A percentile compares a stretch with the other conserved stretches of the same genome.
Conservation (phyloP, 2,329 filamentous ascomycete genomes). For the Knufia fluminis region DNA sequence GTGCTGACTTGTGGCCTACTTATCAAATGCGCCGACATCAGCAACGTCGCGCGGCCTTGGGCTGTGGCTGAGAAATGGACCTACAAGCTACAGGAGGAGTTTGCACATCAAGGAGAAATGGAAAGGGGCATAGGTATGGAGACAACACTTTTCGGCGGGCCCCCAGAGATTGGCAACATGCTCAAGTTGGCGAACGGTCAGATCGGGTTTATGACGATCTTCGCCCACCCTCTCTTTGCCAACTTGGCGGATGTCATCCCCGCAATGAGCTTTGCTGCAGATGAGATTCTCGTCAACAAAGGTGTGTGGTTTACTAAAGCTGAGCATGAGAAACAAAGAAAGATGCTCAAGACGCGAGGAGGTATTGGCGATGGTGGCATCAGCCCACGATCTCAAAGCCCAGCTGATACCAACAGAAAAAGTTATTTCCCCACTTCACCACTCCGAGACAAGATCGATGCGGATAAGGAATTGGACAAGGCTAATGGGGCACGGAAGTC, state of each 20-base stretch:
- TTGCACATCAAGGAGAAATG: conserved; percentile 85
- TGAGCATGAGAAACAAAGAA: conserved; percentile 48
- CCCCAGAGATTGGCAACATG: conserved; percentile 72
- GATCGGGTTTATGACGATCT: conserved; percentile 93
- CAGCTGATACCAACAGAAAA: conserved; percentile 12
- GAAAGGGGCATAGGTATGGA: conserved; percentile 79
- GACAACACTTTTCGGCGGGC: conserved; percentile 70
- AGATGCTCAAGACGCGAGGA: conserved; percentile 34
- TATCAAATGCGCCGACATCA: conserved; percentile 98
- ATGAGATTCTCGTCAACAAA: conserved; percentile 72
- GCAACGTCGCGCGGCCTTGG: conserved; percentile 86
- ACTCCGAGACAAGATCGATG: conserved; percentile 12
- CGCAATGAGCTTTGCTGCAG: conserved; percentile 70
- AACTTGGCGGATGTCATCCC: conserved; percentile 80
- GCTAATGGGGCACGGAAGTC: not conserved
- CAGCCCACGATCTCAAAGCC: conserved; percentile 22
- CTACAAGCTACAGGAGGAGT: conserved; percentile 87
- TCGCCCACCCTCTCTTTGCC: conserved; percentile 84
- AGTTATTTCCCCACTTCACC: conserved; percentile 15
- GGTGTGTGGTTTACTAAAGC: conserved; percentile 62
- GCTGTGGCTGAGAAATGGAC: conserved; percentile 82
- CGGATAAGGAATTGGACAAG: not conserved
- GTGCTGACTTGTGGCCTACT: conserved; percentile 78
- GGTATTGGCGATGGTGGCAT: conserved; percentile 17
- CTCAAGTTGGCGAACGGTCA: conserved; percentile 78